Evolutionary conservation across 1,284 basidiomycete genomes (phyloP).

Genomic region (Abortiporus biennis): DNA sequence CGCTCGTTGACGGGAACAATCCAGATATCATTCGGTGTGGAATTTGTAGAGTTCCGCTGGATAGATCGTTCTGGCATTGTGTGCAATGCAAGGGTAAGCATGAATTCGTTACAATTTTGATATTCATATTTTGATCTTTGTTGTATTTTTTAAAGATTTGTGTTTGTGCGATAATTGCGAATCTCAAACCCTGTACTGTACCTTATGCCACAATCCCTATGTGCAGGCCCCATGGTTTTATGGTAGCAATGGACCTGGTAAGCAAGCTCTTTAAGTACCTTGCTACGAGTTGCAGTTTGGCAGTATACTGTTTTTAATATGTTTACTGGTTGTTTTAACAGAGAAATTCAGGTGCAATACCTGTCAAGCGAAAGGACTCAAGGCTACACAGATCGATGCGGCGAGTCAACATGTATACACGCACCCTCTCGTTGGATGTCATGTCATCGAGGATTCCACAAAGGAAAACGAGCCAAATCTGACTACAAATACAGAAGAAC

Average conservation of each 20-base stretch:
- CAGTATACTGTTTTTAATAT: too few relatives aligned
- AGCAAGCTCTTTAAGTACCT: not conserved
- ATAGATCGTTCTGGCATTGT: constrained; percentile 23
- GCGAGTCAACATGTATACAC: constrained; percentile 6
- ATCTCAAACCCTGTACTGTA: constrained; percentile 4
- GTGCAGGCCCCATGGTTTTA: constrained; percentile 12
- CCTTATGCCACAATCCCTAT: constrained; percentile 7
- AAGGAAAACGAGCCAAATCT: not conserved
- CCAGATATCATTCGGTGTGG: constrained; percentile 7
- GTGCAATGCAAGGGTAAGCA: constrained; percentile 17
- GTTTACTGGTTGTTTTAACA: not conserved
- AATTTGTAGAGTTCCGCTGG: constrained; percentile 9
- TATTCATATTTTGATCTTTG: constrained; percentile 8
- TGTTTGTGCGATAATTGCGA: constrained; percentile 17
- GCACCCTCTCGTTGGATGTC: constrained; percentile 12
- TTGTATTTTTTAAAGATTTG: constrained; percentile 3
- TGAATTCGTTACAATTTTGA: constrained; percentile 1
- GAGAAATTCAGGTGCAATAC: constrained; percentile 10
- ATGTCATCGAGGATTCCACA: constrained; percentile 1
- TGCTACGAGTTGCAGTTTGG: too few relatives aligned
- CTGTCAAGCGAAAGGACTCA: constrained; percentile 1
- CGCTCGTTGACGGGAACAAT: not conserved
- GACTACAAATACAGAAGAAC: constrained; percentile 4
- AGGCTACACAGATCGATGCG: not conserved
- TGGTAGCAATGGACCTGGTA: constrained; percentile 1